Evolutionary conservation across 495 filamentous ascomycete genomes (phyloP).

Genomic region (Penicillium coffeae): DNA sequence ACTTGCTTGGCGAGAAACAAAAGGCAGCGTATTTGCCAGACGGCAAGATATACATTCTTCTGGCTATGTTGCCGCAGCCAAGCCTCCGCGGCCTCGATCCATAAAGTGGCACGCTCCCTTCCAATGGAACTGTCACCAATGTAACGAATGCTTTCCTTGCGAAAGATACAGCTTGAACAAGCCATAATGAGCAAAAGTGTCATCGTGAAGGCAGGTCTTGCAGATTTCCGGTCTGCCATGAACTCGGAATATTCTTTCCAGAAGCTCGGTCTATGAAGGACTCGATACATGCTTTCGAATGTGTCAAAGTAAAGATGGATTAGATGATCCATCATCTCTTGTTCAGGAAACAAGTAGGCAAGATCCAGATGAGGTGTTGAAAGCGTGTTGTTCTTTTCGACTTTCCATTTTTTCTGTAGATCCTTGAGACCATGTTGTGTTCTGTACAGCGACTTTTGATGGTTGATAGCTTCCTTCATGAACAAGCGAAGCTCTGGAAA

Average conservation of each 20-base stretch:
- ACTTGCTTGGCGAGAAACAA: conserved; percentile 46
- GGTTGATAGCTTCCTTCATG: conserved; percentile 36
- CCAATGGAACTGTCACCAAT: conserved; percentile 35
- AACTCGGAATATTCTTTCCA: conserved; percentile 42
- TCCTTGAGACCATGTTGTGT: conserved; percentile 32
- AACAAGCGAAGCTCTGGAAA: conserved; percentile 36
- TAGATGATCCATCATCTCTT: conserved; percentile 39
- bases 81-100: conserved; percentile 33
- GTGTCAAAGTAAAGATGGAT: conserved; percentile 42
- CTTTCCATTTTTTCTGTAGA: conserved; percentile 26
- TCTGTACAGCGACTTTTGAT: conserved; percentile 21
- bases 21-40: conserved; percentile 51
- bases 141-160: conserved; percentile 34
- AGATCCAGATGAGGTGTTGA: conserved; percentile 19
- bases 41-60: conserved; percentile 41
- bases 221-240: conserved; percentile 31
- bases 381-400: conserved; percentile 8
- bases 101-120: conserved; percentile 31
- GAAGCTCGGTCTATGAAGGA: conserved; percentile 51
- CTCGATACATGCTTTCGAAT: conserved; percentile 47
- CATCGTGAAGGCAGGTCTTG: conserved; percentile 22
- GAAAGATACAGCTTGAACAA: conserved; percentile 24
- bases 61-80: conserved; percentile 36
- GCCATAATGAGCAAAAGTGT: conserved; percentile 37
- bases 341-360: conserved; percentile 28